Percentiles rank a stretch among this genome's conserved stretches.
These are phyloP conservation scores for Zymoseptoria brevis DNA, from an alignment of 2,329 filamentous ascomycete genomes.

Conservation along the genomic window DNA sequence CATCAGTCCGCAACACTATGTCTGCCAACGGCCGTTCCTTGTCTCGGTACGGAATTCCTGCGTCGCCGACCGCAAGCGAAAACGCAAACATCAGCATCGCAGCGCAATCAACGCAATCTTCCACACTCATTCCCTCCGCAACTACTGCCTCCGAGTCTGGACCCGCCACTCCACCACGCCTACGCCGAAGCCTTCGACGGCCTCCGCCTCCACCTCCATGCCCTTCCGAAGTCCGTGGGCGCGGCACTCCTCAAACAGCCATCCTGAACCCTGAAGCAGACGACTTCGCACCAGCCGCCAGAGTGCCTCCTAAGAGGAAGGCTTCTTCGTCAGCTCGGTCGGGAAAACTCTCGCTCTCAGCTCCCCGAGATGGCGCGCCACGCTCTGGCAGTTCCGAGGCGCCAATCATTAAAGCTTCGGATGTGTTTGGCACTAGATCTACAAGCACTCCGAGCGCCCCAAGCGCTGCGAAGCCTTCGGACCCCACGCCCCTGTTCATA, in stretches of 20 bases:
- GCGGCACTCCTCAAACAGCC: background rate
- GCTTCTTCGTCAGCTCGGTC: slow-evolving; percentile 17
- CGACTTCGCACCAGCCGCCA: slow-evolving; percentile 18
- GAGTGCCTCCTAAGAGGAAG: slow-evolving; percentile 23
- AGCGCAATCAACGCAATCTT: background rate
- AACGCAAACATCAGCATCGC: background rate
- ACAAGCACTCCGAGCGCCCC: background rate
- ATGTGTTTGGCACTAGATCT: slow-evolving; percentile 12
- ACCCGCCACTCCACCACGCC: background rate
- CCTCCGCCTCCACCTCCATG: background rate
- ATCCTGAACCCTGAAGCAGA: slow-evolving; percentile 18
- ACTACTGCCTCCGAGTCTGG: background rate
- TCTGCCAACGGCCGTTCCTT: background rate
- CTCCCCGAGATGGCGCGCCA: slow-evolving; percentile 2
- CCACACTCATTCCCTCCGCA: background rate
- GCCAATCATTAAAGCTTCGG: slow-evolving; percentile 13
- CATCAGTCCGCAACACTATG: background rate
- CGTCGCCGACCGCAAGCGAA: background rate
- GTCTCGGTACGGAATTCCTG: background rate
- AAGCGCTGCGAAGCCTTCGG: background rate
- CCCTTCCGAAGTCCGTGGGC: background rate
- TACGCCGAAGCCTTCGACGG: background rate
- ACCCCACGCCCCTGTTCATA: background rate
- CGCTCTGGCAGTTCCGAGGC: background rate
- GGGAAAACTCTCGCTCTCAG: slow-evolving; percentile 8